These are phyloP conservation scores for Bisporella sp. DNA, from an alignment of 2,329 filamentous ascomycete genomes.

Conservation along the genomic window DNA sequence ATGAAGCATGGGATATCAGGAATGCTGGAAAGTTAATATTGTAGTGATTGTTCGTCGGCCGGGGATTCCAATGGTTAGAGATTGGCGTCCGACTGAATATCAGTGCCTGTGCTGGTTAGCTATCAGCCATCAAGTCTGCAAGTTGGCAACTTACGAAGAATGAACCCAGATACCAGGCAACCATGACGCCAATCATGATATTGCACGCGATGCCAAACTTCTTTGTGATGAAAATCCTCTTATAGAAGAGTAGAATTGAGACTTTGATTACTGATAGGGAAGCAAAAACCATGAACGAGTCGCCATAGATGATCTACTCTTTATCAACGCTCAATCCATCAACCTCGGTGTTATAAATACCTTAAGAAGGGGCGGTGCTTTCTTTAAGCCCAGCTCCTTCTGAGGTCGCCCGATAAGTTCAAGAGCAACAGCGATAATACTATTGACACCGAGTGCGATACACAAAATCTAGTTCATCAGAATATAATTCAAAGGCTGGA, in stretches of 20 bases:
- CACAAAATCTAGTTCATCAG: too few species aligned
- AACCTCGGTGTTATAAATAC: too few species aligned
- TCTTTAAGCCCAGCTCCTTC: too few species aligned
- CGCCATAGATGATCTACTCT: too few species aligned
- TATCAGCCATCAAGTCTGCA: background rate
- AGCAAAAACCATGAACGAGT: too few species aligned
- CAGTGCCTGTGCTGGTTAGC: too few species aligned
- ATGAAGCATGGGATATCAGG: background rate
- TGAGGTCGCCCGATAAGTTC: too few species aligned
- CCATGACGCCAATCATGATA: background rate
- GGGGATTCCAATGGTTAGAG: background rate
- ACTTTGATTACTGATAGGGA: background rate
- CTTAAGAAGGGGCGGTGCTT: too few species aligned
- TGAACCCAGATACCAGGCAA: background rate
- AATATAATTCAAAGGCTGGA: too few species aligned
- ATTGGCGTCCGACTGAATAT: background rate
- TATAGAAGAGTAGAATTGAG: background rate
- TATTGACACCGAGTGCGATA: too few species aligned
- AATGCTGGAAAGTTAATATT: background rate
- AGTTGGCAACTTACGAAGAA: background rate
- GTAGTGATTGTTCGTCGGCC: background rate
- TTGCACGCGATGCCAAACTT: background rate
- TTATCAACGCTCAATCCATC: too few species aligned
- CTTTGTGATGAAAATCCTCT: background rate
- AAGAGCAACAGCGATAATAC: too few species aligned